Percentiles rank a stretch among this genome's conserved stretches.
Evolutionary conservation across 2,329 filamentous ascomycete species (phyloP).

Genomic region (Cordyceps javanica): DNA sequence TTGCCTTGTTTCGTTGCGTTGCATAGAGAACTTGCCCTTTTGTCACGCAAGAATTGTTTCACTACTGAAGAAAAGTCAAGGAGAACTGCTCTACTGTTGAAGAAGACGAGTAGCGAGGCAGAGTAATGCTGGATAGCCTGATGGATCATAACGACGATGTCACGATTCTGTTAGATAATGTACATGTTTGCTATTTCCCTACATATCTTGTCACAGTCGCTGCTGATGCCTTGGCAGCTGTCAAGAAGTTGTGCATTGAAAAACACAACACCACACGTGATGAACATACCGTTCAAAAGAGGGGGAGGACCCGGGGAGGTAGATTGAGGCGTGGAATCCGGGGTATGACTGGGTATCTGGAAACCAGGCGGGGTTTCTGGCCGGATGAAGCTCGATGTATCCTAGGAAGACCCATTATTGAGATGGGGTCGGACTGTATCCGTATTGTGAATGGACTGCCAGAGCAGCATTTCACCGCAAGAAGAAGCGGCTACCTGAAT

Average conservation of each 20-base stretch:
- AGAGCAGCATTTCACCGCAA: too few relatives aligned
- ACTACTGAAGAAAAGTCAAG: neutral
- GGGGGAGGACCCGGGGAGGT: too few relatives aligned
- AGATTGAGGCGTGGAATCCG: too few relatives aligned
- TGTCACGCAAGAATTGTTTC: constrained; percentile 5
- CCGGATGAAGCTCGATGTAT: too few relatives aligned
- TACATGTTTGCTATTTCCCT: neutral
- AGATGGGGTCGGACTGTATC: too few relatives aligned
- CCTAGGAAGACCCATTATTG: too few relatives aligned
- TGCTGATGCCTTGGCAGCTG: neutral
- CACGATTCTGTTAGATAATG: constrained; percentile 6
- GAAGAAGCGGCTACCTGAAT: too few relatives aligned
- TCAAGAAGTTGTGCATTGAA: too few relatives aligned
- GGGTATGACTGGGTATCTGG: too few relatives aligned
- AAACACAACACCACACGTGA: neutral
- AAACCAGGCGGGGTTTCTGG: too few relatives aligned
- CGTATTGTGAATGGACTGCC: too few relatives aligned
- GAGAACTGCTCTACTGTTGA: neutral
- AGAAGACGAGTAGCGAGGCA: neutral
- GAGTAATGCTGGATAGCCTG: neutral
- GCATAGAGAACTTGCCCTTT: constrained; percentile 11
- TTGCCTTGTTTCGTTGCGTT: neutral
- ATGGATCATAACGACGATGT: neutral
- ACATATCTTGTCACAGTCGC: neutral
- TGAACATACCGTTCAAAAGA: too few relatives aligned